Percentiles rank a stretch among this genome's conserved stretches.
Conservation (phyloP, 176 grass and related monocot species). For the Musa beccarii region DNA sequence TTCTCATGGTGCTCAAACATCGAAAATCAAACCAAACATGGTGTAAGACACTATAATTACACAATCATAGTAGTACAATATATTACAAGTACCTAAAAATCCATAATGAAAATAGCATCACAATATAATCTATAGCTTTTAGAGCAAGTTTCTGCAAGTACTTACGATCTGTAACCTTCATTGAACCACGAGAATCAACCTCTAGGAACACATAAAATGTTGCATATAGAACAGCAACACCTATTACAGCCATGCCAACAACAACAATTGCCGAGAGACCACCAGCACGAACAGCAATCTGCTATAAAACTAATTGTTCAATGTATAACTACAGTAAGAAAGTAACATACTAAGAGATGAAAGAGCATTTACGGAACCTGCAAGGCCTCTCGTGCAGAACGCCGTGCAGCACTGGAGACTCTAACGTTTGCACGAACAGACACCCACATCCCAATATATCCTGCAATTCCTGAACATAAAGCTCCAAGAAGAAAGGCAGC, state of each 20-base stretch:
- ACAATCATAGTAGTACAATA: background rate
- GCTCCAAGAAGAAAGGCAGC: conserved; percentile 95
- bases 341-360: conserved; percentile 16
- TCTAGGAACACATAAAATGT: conserved; percentile 88
- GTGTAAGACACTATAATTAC: background rate
- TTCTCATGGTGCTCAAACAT: too few relatives aligned
- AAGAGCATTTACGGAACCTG: conserved; percentile 52
- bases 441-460: conserved; percentile 99
- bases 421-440: conserved; percentile 98
- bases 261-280: conserved; percentile 94
- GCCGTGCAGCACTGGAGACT: conserved; percentile 95
- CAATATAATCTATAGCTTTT: conserved; percentile 18
- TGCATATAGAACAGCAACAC: conserved; percentile 88
- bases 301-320: conserved; percentile 35
- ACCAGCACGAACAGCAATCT: conserved; percentile 98
- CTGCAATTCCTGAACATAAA: conserved; percentile 90
- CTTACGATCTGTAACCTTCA: conserved; percentile 98
- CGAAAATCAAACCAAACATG: too few relatives aligned
- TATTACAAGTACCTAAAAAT: background rate
- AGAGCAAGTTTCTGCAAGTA: conserved; percentile 21
- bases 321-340: conserved; percentile 2
- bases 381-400: conserved; percentile 98
- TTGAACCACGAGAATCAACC: conserved; percentile 84
- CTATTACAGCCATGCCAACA: conserved; percentile 99
- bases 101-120: background rate